A percentile compares a stretch with the other conserved stretches of the same genome.
Evolutionary conservation across 1,284 basidiomycete species (phyloP).

Genomic region (Phylloboletellus chloephorus): DNA sequence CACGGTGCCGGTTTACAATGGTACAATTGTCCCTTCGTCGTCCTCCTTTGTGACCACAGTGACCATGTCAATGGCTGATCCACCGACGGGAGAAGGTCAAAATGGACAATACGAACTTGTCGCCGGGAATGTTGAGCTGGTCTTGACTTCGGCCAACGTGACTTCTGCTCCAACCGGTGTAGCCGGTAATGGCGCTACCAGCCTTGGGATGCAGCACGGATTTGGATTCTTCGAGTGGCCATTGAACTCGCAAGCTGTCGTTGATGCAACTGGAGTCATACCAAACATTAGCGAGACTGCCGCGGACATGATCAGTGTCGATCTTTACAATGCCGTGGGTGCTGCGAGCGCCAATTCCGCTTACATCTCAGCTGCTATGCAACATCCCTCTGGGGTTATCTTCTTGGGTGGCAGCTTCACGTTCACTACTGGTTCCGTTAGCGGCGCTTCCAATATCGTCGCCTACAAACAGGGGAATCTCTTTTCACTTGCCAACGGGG

Average conservation of each 20-base stretch:
- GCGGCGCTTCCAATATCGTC: conserved; percentile 67
- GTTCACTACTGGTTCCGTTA: conserved; percentile 50
- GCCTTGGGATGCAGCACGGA: conserved; percentile 36
- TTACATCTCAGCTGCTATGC: conserved; percentile 52
- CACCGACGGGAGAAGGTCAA: conserved; percentile 55
- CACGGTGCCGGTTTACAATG: conserved; percentile 67
- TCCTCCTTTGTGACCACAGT: conserved; percentile 72
- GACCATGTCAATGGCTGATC: conserved; percentile 59
- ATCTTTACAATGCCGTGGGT: conserved; percentile 53
- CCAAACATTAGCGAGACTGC: conserved; percentile 70
- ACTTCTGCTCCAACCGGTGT: conserved; percentile 32
- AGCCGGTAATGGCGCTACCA: conserved; percentile 28
- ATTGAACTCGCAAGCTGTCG: conserved; percentile 36
- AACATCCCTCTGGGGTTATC: conserved; percentile 58
- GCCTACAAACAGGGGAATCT: conserved; percentile 61
- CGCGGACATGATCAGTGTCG: conserved; percentile 59
- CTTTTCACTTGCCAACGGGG: conserved; percentile 49
- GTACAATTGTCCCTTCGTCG: conserved; percentile 72
- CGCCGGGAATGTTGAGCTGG: conserved; percentile 73
- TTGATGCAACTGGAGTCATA: conserved; percentile 55
- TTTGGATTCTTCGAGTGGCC: conserved; percentile 85
- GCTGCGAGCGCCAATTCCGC: conserved; percentile 34
- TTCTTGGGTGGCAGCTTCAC: conserved; percentile 80
- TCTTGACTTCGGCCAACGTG: conserved; percentile 58
- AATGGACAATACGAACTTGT: conserved; percentile 72